phyloP scores from a whole-genome alignment of 2,329 filamentous ascomycete genomes.

The Cladophialophora carrionii region DNA sequence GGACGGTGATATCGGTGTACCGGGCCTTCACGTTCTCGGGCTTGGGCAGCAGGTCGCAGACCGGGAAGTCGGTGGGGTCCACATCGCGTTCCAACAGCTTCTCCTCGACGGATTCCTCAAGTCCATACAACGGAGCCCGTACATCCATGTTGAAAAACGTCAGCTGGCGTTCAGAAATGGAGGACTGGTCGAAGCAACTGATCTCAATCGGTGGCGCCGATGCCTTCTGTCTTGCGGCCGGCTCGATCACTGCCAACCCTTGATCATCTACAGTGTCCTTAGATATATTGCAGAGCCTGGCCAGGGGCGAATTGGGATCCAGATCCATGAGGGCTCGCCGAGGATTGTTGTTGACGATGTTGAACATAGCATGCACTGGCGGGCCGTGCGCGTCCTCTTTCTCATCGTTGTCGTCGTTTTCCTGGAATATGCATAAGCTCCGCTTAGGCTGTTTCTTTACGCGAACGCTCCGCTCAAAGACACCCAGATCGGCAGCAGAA shows the following conservation, averaged over 20 bases:
- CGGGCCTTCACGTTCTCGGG: constrained; percentile 80
- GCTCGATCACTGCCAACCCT: constrained; percentile 77
- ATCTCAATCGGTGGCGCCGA: constrained; percentile 86
- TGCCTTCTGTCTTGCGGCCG: constrained; percentile 75
- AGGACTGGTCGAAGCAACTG: constrained; percentile 69
- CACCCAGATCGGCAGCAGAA: constrained; percentile 66
- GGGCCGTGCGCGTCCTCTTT: constrained; percentile 58
- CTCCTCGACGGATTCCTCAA: constrained; percentile 65
- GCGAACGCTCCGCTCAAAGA: constrained; percentile 74
- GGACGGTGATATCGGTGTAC: constrained; percentile 88
- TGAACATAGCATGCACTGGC: constrained; percentile 77
- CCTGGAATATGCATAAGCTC: constrained; percentile 67
- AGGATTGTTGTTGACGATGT: constrained; percentile 72
- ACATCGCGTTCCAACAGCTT: constrained; percentile 74
- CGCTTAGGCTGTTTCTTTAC: constrained; percentile 66
- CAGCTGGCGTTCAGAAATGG: constrained; percentile 68
- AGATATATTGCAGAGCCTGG: constrained; percentile 78
- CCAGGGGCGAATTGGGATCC: constrained; percentile 71
- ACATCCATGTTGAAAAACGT: constrained; percentile 77
- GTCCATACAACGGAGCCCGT: constrained; percentile 72
- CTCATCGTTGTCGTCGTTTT: constrained; percentile 46
- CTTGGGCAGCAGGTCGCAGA: constrained; percentile 68
- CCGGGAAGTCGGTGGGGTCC: constrained; percentile 66
- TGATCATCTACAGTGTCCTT: constrained; percentile 66
- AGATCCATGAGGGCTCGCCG: constrained; percentile 69